Evolutionary conservation across 352 stramenopile genomes (phyloP).

Genomic region (Phytophthora meadii): DNA sequence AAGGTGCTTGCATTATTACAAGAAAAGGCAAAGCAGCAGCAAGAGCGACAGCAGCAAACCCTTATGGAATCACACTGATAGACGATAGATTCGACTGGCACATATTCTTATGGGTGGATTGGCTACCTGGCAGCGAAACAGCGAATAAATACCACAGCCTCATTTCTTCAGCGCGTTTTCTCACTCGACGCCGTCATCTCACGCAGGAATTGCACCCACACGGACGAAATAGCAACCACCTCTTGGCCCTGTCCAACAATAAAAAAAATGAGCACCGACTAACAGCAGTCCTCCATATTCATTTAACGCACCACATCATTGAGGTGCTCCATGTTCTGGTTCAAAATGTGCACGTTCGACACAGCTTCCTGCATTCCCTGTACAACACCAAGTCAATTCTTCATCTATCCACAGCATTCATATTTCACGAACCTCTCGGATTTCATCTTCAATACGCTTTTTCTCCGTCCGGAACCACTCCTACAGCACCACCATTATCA

Average conservation of each 20-base stretch:
- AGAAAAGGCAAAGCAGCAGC: constrained; percentile 45
- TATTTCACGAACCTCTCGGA: constrained; percentile 55
- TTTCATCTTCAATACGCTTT: constrained; percentile 72
- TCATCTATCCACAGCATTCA: not conserved
- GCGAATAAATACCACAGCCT: constrained; percentile 21
- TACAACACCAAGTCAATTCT: constrained; percentile 9
- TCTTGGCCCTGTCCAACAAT: constrained; percentile 59
- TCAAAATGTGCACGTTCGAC: constrained; percentile 84
- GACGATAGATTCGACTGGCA: constrained; percentile 16
- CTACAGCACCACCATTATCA: constrained; percentile 23
- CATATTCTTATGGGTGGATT: constrained; percentile 26
- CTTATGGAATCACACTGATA: constrained; percentile 24
- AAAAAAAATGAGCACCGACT: not conserved
- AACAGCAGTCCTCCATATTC: too few species aligned
- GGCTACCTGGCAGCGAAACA: constrained; percentile 3
- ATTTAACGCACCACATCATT: constrained; percentile 72
- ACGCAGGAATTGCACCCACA: constrained; percentile 77
- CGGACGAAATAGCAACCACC: constrained; percentile 72
- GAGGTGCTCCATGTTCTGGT: constrained; percentile 82
- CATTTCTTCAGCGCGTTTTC: constrained; percentile 38
- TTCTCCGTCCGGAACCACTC: constrained; percentile 78
- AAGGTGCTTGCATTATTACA: constrained; percentile 60
- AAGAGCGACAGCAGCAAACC: constrained; percentile 29
- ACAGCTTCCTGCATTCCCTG: constrained; percentile 83
- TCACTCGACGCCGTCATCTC: constrained; percentile 56